Evolutionary conservation across 2,329 filamentous ascomycete species (phyloP).

Genomic region (Xylaria sp.): DNA sequence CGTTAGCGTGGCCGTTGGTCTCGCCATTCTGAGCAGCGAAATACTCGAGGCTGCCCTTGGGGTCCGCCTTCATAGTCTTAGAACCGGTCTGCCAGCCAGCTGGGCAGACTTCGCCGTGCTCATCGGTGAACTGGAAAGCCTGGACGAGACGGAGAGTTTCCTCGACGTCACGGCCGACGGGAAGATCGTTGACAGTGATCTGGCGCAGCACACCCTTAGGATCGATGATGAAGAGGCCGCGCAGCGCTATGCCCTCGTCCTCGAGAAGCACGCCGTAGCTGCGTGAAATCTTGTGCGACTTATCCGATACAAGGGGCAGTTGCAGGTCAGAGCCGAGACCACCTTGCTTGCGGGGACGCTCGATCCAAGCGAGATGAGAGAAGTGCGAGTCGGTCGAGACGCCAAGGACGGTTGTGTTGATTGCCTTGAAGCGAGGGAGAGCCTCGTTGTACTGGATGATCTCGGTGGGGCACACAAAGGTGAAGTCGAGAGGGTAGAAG

Average conservation of each 20-base stretch:
- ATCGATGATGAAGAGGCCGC: constrained; percentile 70
- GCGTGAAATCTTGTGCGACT: constrained; percentile 63
- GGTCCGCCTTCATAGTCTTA: constrained; percentile 58
- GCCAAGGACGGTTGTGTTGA: constrained; percentile 65
- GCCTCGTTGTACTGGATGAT: constrained; percentile 69
- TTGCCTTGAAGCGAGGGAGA: constrained; percentile 62
- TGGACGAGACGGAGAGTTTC: constrained; percentile 70
- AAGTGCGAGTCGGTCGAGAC: constrained; percentile 67
- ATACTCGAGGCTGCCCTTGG: constrained; percentile 57
- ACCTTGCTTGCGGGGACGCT: constrained; percentile 63
- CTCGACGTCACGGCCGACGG: constrained; percentile 68
- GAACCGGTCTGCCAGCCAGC: constrained; percentile 55
- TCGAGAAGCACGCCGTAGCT: constrained; percentile 69
- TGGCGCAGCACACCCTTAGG: constrained; percentile 64
- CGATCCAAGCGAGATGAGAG: constrained; percentile 62
- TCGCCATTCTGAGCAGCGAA: constrained; percentile 43
- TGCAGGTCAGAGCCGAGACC: constrained; percentile 65
- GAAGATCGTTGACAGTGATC: constrained; percentile 70
- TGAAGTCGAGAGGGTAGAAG: constrained; percentile 72
- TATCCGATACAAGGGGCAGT: constrained; percentile 67
- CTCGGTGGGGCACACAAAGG: constrained; percentile 70
- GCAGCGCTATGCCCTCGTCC: constrained; percentile 66
- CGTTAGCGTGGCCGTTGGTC: constrained; percentile 38
- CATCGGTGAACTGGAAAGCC: constrained; percentile 83
- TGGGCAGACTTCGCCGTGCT: constrained; percentile 77